Percentiles rank a stretch among this genome's conserved stretches.
These are phyloP conservation scores for Fraxinus ornus DNA, from an alignment of 305 asterid species.

Conservation along the genomic window DNA sequence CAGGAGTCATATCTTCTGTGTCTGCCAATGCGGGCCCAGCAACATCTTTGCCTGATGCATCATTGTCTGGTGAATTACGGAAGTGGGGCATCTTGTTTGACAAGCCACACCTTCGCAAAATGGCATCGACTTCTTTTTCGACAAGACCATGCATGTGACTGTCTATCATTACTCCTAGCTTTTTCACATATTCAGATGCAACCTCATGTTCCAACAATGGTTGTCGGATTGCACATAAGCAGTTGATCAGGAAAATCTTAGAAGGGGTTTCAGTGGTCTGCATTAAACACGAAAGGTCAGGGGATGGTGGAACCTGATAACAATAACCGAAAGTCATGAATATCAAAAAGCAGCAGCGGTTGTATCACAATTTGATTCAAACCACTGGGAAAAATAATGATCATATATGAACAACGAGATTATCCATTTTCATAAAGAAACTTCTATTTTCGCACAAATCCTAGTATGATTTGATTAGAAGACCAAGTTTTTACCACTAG, in stretches of 20 bases:
- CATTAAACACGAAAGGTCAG: slow-evolving; percentile 19
- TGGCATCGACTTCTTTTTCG: slow-evolving; percentile 71
- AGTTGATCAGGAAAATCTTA: slow-evolving; percentile 84
- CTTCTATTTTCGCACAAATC: not conserved
- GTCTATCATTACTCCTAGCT: slow-evolving; percentile 77
- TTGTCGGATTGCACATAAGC: slow-evolving; percentile 84
- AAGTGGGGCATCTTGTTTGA: slow-evolving; percentile 73
- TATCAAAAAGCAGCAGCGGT: not conserved
- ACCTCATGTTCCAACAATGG: slow-evolving; percentile 69
- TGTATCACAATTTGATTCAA: not conserved
- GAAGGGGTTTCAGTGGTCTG: slow-evolving; percentile 88
- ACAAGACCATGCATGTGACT: slow-evolving; percentile 67
- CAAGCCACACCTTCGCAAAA: slow-evolving; percentile 70
- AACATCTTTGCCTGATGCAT: slow-evolving; percentile 23
- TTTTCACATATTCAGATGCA: slow-evolving; percentile 72
- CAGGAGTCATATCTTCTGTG: slow-evolving; percentile 65
- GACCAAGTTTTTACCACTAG: not conserved
- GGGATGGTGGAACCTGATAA: not conserved
- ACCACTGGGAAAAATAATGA: not conserved
- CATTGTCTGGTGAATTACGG: slow-evolving; percentile 37
- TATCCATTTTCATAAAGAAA: not conserved
- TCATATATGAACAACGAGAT: not conserved
- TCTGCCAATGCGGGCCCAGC: slow-evolving; percentile 58
- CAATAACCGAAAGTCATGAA: not conserved
- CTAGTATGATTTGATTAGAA: not conserved